phyloP scores from a whole-genome alignment of 495 filamentous ascomycete species.

The Choiromyces venosus region DNA sequence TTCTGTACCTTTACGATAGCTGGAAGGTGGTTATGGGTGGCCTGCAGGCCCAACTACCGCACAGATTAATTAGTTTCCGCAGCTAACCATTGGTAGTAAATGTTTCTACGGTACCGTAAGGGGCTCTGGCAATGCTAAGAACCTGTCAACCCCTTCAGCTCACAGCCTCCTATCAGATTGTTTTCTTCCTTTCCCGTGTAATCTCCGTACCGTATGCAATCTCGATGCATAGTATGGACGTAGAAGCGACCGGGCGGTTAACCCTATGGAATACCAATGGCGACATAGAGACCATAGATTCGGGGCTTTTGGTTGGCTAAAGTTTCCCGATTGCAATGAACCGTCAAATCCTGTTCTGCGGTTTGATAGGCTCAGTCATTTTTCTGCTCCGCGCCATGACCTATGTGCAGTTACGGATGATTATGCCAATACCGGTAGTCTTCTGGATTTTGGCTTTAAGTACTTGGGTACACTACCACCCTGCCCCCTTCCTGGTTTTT shows the following conservation, averaged over 20 bases:
- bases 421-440: not conserved
- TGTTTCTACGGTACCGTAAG: slow-evolving; percentile 67
- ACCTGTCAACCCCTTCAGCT: not conserved
- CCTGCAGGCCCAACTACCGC: not conserved
- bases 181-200: not conserved
- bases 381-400: not conserved
- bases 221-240: not conserved
- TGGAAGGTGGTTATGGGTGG: not conserved
- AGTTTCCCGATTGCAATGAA: not conserved
- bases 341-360: not conserved
- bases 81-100: slow-evolving; percentile 55
- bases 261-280: not conserved
- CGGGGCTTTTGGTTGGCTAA: not conserved
- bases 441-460: not conserved
- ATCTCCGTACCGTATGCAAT: not conserved
- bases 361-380: not conserved
- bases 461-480: not conserved
- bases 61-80: not conserved
- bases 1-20: not conserved
- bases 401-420: not conserved
- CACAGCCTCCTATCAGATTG: not conserved
- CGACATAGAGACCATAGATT: not conserved
- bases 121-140: not conserved
- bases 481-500: not conserved
- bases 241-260: not conserved